These are phyloP conservation scores for Tylopilus cervinicoccineus DNA, from an alignment of 768 basidiomycete genomes.

Conservation along the genomic window DNA sequence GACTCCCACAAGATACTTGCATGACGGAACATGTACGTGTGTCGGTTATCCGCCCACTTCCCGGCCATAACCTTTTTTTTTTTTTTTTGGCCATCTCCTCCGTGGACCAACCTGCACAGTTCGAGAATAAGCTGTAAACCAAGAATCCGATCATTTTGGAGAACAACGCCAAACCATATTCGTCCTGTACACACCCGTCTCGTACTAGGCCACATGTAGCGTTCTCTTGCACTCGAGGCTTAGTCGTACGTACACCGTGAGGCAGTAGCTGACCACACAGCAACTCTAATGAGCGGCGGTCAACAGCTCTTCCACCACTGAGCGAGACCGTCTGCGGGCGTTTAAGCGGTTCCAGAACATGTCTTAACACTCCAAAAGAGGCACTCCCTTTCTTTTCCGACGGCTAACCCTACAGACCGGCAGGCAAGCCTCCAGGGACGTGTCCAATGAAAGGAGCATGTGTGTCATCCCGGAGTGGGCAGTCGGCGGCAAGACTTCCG, in stretches of 20 bases:
- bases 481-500: neutral
- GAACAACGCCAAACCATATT: neutral
- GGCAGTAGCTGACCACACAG: neutral
- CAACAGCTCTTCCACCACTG: neutral
- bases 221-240: neutral
- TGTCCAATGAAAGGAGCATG: neutral
- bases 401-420: neutral
- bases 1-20: constrained; percentile 29
- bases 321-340: neutral
- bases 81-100: neutral
- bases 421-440: neutral
- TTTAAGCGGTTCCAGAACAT: neutral
- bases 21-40: constrained; percentile 31
- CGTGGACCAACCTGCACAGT: constrained; percentile 30
- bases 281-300: neutral
- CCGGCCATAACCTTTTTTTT: neutral
- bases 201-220: neutral
- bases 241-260: neutral
- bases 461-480: neutral
- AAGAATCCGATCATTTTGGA: neutral
- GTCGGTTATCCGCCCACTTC: neutral
- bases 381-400: neutral
- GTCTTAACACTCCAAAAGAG: neutral
- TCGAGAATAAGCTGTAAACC: constrained; percentile 18
- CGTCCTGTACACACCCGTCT: neutral